These are phyloP conservation scores for Endothia cerciana DNA, from an alignment of 2,329 filamentous ascomycete species.

Conservation along the genomic window DNA sequence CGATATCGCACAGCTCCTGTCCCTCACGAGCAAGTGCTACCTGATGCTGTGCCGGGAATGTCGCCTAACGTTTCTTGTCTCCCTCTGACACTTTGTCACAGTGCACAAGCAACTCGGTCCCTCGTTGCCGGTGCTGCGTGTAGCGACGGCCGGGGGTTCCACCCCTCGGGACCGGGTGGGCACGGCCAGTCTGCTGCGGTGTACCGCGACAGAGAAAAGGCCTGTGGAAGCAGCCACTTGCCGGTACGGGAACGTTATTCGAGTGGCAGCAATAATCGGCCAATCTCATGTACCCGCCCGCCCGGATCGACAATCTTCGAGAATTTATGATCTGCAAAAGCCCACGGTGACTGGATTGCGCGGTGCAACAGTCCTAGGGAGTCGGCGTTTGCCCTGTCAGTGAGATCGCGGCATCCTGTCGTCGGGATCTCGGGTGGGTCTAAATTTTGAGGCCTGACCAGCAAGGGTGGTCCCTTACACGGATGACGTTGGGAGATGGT, in stretches of 20 bases:
- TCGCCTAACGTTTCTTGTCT: slow-evolving; percentile 1
- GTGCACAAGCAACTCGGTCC: neutral
- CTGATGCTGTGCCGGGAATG: neutral
- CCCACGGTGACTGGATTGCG: slow-evolving; percentile 11
- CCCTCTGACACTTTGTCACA: neutral
- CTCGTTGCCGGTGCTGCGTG: slow-evolving; percentile 12
- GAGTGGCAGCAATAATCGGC: neutral
- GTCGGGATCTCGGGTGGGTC: slow-evolving; percentile 14
- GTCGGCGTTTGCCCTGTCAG: neutral
- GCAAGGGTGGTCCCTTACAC: slow-evolving; percentile 22
- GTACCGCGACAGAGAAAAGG: neutral
- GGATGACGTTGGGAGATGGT: slow-evolving; percentile 1
- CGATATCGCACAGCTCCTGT: neutral
- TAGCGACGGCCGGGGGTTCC: slow-evolving; percentile 3
- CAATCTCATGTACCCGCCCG: slow-evolving; percentile 13
- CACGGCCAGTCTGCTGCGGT: neutral
- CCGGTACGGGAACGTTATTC: slow-evolving; percentile 7
- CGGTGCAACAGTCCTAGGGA: slow-evolving; percentile 21
- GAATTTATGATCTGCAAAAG: slow-evolving; percentile 14
- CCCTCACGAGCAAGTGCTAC: neutral
- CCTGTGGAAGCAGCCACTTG: slow-evolving; percentile 7
- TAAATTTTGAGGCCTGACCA: slow-evolving; percentile 26
- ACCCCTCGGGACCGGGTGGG: neutral
- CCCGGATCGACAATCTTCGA: slow-evolving; percentile 20
- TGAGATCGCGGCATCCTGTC: slow-evolving; percentile 5